Evolutionary conservation across 1,284 basidiomycete genomes (phyloP), one percentile per base, ranked within the genome.

Genomic region (Cryptococcus sp.): DNA sequence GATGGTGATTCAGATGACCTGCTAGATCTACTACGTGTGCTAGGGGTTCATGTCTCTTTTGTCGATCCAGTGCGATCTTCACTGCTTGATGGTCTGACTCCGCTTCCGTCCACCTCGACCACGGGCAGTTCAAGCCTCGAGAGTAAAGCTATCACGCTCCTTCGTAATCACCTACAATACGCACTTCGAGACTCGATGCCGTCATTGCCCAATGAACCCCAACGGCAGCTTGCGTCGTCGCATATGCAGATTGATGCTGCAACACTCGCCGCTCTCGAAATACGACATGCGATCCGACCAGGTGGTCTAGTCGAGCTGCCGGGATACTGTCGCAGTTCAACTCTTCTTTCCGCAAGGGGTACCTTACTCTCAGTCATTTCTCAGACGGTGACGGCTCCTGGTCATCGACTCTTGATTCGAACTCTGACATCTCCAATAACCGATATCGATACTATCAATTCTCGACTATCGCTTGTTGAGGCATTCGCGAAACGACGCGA

Each of bases 171-270:
- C 68, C 79, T 94, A 46, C 80, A 79, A 59, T 78, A 78, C 40
- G 85, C 88, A 55, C 78, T 94, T 10, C 74, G 91, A 62, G 90
- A 91, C 48, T 79, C 84, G 59, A 89, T 88, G 84, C 65, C 68
- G 5, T 50, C 52, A 22, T 47, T 68, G 4, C 49, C 55, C 1
- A 74, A 79, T 25, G 69, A 76, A 14, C 88, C 88, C 0, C 80
- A 76, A 46, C 81, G 80, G 52, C 87, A 91, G 67, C 77, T 72
- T 9, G 63, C 69, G 2, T 71, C 77, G n/a, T 74, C 78, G 22
- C 79, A 83, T 25, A 91, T 93, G 88, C 87, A 90, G 63, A 91
- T 94, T 54, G 91, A 94, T 69, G 82, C 87, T 2, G 86, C 92
- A 67, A 94, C 92, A 1, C 84, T 94, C 63, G 86, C 86, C 62